phyloP scores from a whole-genome alignment of 1,284 basidiomycete species.

The Ustilago xerochloae region DNA sequence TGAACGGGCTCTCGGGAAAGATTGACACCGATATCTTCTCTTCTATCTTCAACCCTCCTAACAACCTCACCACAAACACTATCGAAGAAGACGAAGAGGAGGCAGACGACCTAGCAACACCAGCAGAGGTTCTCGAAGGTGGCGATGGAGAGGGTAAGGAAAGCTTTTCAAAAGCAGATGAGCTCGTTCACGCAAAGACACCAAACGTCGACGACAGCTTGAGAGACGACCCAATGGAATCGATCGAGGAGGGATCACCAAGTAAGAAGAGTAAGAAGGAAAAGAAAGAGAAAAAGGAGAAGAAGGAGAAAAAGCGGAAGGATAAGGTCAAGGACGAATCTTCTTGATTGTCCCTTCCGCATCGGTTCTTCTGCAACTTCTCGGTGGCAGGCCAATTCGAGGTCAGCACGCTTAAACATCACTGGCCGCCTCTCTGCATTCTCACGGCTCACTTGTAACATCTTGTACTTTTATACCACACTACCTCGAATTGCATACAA shows the following conservation, averaged over 20 bases:
- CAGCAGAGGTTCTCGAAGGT: neutral
- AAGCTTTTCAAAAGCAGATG: constrained; percentile 9
- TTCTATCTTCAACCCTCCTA: neutral
- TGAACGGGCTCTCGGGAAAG: constrained; percentile 35
- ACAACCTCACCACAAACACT: neutral
- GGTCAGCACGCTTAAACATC: no score
- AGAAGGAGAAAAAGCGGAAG: constrained; percentile 13
- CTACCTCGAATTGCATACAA: neutral
- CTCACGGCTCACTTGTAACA: no score
- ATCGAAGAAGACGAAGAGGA: neutral
- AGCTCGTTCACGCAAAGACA: constrained; percentile 1
- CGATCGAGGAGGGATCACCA: neutral
- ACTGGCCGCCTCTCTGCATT: no score
- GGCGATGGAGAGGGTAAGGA: constrained; percentile 2
- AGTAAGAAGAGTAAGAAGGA: constrained; percentile 15
- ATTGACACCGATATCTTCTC: constrained; percentile 33
- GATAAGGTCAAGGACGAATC: constrained; percentile 14
- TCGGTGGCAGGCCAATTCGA: no score
- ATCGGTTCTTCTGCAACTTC: neutral
- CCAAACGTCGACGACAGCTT: constrained; percentile 11
- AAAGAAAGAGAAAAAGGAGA: constrained; percentile 26
- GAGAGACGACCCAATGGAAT: neutral
- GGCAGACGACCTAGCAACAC: neutral
- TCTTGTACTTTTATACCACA: neutral
- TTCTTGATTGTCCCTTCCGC: neutral